A percentile compares a stretch with the other conserved stretches of the same genome.
These are phyloP conservation scores for Ramularia endophylla DNA, from an alignment of 2,329 filamentous ascomycete species.

Conservation along the genomic window DNA sequence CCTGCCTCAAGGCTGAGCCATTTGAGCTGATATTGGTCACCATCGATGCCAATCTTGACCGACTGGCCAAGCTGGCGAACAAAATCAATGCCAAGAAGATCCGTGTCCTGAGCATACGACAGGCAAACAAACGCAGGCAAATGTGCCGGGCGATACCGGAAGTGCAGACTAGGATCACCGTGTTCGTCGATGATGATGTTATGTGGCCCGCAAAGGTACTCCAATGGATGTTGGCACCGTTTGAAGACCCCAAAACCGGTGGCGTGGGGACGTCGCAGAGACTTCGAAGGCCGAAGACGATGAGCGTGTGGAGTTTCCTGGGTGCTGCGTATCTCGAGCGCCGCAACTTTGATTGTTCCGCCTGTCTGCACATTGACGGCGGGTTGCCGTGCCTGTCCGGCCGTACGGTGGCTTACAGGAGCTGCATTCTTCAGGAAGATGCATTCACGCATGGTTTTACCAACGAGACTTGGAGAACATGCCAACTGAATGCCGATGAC, in stretches of 20 bases:
- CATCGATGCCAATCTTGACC: slow-evolving; percentile 69
- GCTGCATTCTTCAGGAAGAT: slow-evolving; percentile 77
- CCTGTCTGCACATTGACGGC: slow-evolving; percentile 89
- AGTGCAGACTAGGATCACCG: slow-evolving; percentile 74
- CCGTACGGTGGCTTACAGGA: slow-evolving; percentile 85
- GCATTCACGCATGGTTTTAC: slow-evolving; percentile 86
- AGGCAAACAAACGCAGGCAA: slow-evolving; percentile 93
- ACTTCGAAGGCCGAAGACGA: slow-evolving; percentile 62
- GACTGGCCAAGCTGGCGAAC: slow-evolving; percentile 41
- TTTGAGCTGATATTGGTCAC: slow-evolving; percentile 78
- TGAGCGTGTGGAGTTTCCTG: slow-evolving; percentile 76
- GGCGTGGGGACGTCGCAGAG: slow-evolving; percentile 90
- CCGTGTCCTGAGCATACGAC: slow-evolving; percentile 67
- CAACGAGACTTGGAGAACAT: slow-evolving; percentile 81
- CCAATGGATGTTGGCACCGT: slow-evolving; percentile 87
- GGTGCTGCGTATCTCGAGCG: slow-evolving; percentile 88
- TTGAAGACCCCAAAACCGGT: slow-evolving; percentile 76
- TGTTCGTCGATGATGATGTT: slow-evolving; percentile 95
- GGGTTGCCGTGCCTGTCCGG: slow-evolving; percentile 97
- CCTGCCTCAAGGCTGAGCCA: slow-evolving; percentile 65
- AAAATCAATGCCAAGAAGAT: slow-evolving; percentile 60
- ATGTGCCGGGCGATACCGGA: slow-evolving; percentile 86
- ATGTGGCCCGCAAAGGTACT: slow-evolving; percentile 82
- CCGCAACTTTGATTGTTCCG: slow-evolving; percentile 94
- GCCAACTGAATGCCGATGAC: slow-evolving; percentile 90